Conservation (phyloP, 1,284 basidiomycete genomes). For the Malassezia brasiliensis region DNA sequence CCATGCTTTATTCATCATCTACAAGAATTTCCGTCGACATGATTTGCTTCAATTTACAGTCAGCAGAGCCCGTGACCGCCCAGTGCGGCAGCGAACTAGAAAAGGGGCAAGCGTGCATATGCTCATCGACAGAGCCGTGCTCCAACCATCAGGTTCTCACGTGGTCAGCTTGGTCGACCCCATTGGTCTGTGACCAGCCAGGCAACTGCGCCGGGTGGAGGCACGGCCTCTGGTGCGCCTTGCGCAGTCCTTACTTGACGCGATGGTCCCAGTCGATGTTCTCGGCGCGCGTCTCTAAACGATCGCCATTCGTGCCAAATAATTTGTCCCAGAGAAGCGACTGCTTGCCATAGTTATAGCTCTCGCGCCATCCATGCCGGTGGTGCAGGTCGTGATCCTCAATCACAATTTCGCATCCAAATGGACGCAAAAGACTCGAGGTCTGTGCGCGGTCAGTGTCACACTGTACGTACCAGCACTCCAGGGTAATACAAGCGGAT, state of each 20-base stretch:
- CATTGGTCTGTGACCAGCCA: no score
- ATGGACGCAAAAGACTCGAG: constrained; percentile 23
- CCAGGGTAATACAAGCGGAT: constrained; percentile 28
- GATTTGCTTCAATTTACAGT: no score
- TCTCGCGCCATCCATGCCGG: constrained; percentile 31
- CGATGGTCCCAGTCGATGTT: constrained; percentile 21
- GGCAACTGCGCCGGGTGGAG: no score
- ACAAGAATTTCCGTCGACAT: no score
- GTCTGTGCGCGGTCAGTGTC: constrained; percentile 5
- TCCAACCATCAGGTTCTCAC: no score
- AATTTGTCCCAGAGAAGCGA: constrained; percentile 37
- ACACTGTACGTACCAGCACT: neutral
- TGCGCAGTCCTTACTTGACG: neutral
- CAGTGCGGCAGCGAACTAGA: no score
- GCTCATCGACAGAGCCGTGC: no score
- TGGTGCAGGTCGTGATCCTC: constrained; percentile 48
- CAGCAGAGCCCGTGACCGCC: no score
- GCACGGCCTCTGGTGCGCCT: no score
- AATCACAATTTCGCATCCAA: constrained; percentile 31
- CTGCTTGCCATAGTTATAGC: constrained; percentile 42
- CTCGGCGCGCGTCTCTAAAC: constrained; percentile 24
- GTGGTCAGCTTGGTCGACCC: no score
- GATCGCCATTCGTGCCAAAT: constrained; percentile 34
- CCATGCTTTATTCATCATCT: no score
- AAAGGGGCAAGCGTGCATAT: no score